Evolutionary conservation across 495 filamentous ascomycete species (phyloP), one percentile per base, ranked within the genome.

Genomic region (Hypoxylon perforatum): DNA sequence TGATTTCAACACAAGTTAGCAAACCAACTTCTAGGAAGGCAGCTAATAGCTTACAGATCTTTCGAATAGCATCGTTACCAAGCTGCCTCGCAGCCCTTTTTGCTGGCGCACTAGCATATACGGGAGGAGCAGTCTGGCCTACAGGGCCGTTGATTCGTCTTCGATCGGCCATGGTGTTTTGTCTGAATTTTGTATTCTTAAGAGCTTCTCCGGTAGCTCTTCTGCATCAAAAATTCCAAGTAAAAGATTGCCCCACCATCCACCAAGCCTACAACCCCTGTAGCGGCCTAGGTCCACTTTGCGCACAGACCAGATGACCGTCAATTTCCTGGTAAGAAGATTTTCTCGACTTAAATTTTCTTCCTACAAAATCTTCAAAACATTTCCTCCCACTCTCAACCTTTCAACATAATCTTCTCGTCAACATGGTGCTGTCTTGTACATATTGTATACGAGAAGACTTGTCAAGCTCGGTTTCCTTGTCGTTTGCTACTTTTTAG

Each of bases 71-170:
- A 78, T 90, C 84, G 9, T 77, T 89, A 79, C 65, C 82, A 77
- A 72, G 84, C 79, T 79, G 54, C 75, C 66, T 62, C 77, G 70
- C 59, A 75, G 75, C 54, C 73, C 76, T 30, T 51, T 72, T 71
- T 50, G 74, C 61, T 57, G 64, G 42, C 57, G 52, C 70, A 47
- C 78, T 75, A 67, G 77, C 78, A 61, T 88, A 97, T 0, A 93
- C 77, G 6, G 91, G 89, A n/a, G 92, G 86, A 30, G 84, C 80
- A 18, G 93, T 97, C 42, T 89, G 87, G 48, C 90, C 89, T 28
- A 86, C 80, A 0, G 95, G 96, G 3, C 91, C 92, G 78, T 97
- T 97, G 75, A 97, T 89, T 62, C 95, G 88, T 78, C 94, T 89
- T 76, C 95, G 86, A 76, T 99, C 95, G 55, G 89, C 82, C 91